Conservation (phyloP, 805 yeast species). For the Starmerella ratchasimensis region DNA sequence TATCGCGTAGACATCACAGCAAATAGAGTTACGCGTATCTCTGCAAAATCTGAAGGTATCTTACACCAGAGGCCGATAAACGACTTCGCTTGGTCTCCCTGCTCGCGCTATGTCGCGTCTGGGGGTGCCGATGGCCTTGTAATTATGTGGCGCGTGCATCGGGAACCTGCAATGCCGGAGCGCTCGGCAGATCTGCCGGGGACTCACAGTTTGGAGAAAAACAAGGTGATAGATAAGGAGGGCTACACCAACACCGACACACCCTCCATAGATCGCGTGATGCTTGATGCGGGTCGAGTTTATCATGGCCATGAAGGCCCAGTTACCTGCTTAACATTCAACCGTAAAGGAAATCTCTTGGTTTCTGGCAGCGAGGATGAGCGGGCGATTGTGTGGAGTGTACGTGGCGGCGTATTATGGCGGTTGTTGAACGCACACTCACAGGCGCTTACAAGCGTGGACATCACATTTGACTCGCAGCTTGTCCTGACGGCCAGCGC, state of each 20-base stretch:
- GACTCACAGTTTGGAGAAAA: background rate
- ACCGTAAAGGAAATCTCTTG: slow-evolving; percentile 59
- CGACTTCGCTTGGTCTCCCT: slow-evolving; percentile 66
- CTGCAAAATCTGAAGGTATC: slow-evolving; percentile 6
- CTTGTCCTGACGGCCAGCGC: slow-evolving; percentile 75
- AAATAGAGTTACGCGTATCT: background rate
- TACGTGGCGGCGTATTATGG: slow-evolving; percentile 49
- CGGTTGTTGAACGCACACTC: slow-evolving; percentile 84
- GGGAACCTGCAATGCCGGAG: too few species aligned
- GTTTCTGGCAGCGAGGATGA: slow-evolving; percentile 83
- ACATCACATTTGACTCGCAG: slow-evolving; percentile 65
- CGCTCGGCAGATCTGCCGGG: background rate
- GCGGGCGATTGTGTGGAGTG: slow-evolving; percentile 83
- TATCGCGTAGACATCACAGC: background rate
- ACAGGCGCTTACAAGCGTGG: slow-evolving; percentile 70
- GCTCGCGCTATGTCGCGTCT: slow-evolving; percentile 57
- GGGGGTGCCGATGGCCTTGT: slow-evolving; percentile 78
- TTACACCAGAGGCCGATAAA: slow-evolving; percentile 67
- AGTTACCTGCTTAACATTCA: slow-evolving; percentile 58
- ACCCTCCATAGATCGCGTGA: slow-evolving; percentile 20
- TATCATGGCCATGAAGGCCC: slow-evolving; percentile 76
- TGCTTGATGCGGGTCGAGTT: slow-evolving; percentile 30
- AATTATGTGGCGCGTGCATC: slow-evolving; percentile 52
- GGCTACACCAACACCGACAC: background rate
- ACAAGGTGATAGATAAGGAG: too few species aligned